phyloP scores from a whole-genome alignment of 225 moss, liverwort and hornwort genomes.

The Sphagnum contortum region DNA sequence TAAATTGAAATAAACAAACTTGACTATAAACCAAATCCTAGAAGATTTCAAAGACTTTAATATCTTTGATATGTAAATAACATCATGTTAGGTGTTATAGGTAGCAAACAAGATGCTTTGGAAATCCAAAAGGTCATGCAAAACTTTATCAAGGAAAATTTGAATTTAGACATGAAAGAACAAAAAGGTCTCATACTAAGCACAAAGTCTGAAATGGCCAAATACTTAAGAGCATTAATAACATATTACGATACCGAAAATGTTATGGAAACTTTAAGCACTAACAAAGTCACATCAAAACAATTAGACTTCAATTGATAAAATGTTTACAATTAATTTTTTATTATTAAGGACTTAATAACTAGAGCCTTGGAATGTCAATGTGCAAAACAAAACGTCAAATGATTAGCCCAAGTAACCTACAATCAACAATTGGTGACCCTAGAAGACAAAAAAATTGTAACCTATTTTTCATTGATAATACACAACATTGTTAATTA shows the following conservation, averaged over 20 bases:
- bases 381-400: neutral
- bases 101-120: slow-evolving; percentile 39
- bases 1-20: too few species aligned
- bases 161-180: slow-evolving; percentile 43
- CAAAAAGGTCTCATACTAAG: slow-evolving; percentile 22
- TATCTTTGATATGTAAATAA: slow-evolving; percentile 48
- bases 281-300: too few species aligned
- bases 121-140: slow-evolving; percentile 26
- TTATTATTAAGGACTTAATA: slow-evolving; percentile 5
- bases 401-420: neutral
- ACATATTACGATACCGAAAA: too few species aligned
- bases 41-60: slow-evolving; percentile 23
- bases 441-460: slow-evolving; percentile 4
- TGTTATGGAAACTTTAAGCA: too few species aligned
- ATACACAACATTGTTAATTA: slow-evolving; percentile 7
- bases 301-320: too few species aligned
- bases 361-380: neutral
- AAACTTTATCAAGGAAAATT: slow-evolving; percentile 29
- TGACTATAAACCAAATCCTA: neutral
- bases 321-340: too few species aligned
- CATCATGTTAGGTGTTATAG: slow-evolving; percentile 39
- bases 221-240: slow-evolving; percentile 46
- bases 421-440: neutral
- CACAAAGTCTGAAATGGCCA: slow-evolving; percentile 31
- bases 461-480: slow-evolving; percentile 5